Evolutionary conservation across 2,329 filamentous ascomycete genomes (phyloP), one percentile per base, ranked within the genome.

Genomic region (Hypoxylon sp.): DNA sequence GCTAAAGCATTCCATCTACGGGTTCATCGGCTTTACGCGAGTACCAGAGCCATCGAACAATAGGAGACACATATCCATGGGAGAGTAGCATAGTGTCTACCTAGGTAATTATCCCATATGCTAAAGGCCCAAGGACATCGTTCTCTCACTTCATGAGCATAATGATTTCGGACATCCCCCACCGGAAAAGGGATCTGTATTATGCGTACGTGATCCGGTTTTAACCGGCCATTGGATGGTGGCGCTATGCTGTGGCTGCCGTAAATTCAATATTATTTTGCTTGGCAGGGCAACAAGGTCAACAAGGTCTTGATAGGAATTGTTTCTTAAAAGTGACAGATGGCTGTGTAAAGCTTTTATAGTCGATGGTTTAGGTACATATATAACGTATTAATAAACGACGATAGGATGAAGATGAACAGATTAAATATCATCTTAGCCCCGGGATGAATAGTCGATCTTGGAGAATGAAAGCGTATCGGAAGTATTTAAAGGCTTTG

Each of bases 381-480:
- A 6, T 29, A 26, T 26, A 26, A 26, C 24, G 24, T 26, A 26
- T 26, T 26, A 26, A 26, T 3, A 26, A 26, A 26, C 5, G 24
- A 26, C 24, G 5, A 26, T 26, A 26, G 24, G 26, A 6, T 29
- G 26, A 29, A 6, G 1, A 29, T 29, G 8, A 6, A 29, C 26
- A 1, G 26, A 29, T 5, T 29, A 6, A 29, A 29, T 39, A 6
- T 6, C 35, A 39, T 39, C 35, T 39, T 42, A 35, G 19, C 37
- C 8, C 19, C 22, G 3, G 9, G 3, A 17, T 4, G 31, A 22
- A 46, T 31, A 26, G n/a, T 33, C 46, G 17, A 24, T 17, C 17
- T 55, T 31, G 3, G 31, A 55, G 19, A n/a, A 46, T 33, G 37
- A 55, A 46, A 26, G 39, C n/a, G 39, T n/a, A 46, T 55, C 35